phyloP scores from a whole-genome alignment of 495 filamentous ascomycete genomes.

The Monascus purpureus region DNA sequence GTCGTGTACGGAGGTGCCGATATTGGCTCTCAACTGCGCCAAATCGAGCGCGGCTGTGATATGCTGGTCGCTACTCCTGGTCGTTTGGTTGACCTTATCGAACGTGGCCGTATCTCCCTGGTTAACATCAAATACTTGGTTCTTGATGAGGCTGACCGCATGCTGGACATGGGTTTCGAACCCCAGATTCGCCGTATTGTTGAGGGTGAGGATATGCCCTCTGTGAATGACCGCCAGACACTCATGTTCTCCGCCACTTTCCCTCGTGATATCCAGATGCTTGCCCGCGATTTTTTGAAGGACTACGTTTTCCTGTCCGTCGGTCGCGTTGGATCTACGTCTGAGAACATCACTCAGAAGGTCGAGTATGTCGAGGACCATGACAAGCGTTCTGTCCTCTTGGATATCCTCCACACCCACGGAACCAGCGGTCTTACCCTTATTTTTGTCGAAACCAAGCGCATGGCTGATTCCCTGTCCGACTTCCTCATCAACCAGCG shows the following conservation, averaged over 20 bases:
- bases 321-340: slow-evolving; percentile 97
- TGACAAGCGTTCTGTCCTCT: slow-evolving; percentile 94
- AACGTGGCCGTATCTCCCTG: slow-evolving; percentile 94
- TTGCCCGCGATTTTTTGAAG: slow-evolving; percentile 93
- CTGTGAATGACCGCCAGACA: slow-evolving; percentile 72
- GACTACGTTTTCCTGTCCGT: slow-evolving; percentile 98
- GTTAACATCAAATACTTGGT: slow-evolving; percentile 98
- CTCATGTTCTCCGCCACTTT: slow-evolving; percentile 99
- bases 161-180: slow-evolving; percentile 99
- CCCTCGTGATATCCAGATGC: slow-evolving; percentile 97
- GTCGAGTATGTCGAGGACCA: slow-evolving; percentile 93
- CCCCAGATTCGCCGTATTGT: slow-evolving; percentile 98
- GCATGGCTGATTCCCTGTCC: slow-evolving; percentile 94
- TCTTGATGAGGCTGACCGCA: slow-evolving; percentile 97
- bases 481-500: slow-evolving; percentile 97
- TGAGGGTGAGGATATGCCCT: slow-evolving; percentile 94
- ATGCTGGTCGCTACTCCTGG: slow-evolving; percentile 93
- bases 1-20: slow-evolving; percentile 99
- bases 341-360: slow-evolving; percentile 98
- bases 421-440: slow-evolving; percentile 73
- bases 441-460: slow-evolving; percentile 99
- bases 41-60: slow-evolving; percentile 96
- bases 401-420: slow-evolving; percentile 94
- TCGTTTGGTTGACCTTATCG: slow-evolving; percentile 92
- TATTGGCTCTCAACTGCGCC: slow-evolving; percentile 88